Base-by-base conservation (phyloP, 768 basidiomycete species). In the Amanita thiersii region DNA sequence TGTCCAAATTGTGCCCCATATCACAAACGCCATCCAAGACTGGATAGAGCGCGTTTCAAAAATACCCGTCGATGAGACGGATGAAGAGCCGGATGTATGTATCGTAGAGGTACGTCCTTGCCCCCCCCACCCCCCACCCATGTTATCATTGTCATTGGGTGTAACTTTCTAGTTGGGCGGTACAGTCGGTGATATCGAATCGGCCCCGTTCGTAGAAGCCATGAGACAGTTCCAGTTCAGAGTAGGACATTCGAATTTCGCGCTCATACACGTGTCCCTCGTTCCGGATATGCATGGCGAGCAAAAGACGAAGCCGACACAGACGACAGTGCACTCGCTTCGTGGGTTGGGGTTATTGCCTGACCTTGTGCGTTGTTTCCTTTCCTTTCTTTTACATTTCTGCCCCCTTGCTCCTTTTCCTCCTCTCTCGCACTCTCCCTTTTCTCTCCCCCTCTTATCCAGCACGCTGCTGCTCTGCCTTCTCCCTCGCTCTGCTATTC, bases 151-250 rank as follows among this genome's bases (percentile, higher is more conserved):
- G 24, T n/a, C 11, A 30, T 19, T 5, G 11, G 42, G n/a, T 47
- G 9, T 14, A 30, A 30, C 14, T n/a, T 9, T 14, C 14, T 9
- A 93, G 90, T 85, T 99, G 47, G 94, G 94, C 43, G 94, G 94
- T 15, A 99, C 94, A 0, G 94, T 99, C 11, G 94, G 94, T 33
- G 94, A 99, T 55, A 99, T 99, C 58, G 94, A 99, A 55, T 96
- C 91, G 4, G 93, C 93, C 2, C 94, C 94, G 2, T 99, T 99
- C 61, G 73, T 99, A 34, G 94, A 99, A 61, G 94, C 94, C 0
- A 92, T 99, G 86, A 81, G 94, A n/a, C 94, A 99, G 60, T 99
- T 99, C 73, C 94, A 99, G 57, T 97, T 97, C 70, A 83, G 94
- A 43, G 93, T 98, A 15, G 93, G 94, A 12, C 77, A 86, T 57